Percentiles rank a stretch among this genome's conserved stretches.
These are phyloP conservation scores for Apiospora sp. DNA, from an alignment of 2,329 filamentous ascomycete species.

Conservation along the genomic window DNA sequence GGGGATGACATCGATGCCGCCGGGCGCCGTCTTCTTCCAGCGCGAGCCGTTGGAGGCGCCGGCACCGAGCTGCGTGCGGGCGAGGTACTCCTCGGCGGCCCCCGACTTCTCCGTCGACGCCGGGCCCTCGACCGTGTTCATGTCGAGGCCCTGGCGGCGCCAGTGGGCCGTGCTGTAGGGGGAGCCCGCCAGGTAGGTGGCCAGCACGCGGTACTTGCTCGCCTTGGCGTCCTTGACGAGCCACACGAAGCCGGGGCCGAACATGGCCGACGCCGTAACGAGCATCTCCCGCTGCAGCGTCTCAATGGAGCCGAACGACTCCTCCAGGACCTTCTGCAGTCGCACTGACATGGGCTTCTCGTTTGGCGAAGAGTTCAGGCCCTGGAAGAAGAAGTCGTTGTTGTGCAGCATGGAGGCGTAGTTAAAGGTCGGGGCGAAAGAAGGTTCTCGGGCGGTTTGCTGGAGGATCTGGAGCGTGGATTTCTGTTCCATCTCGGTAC, in stretches of 20 bases:
- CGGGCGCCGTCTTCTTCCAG: constrained; percentile 59
- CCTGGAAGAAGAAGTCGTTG: constrained; percentile 82
- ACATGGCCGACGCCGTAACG: constrained; percentile 86
- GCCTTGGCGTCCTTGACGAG: constrained; percentile 70
- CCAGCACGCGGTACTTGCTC: constrained; percentile 70
- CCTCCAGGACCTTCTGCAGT: constrained; percentile 67
- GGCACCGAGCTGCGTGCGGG: constrained; percentile 43
- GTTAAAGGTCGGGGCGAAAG: constrained; percentile 86
- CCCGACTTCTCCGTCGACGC: constrained; percentile 38
- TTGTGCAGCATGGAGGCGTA: constrained; percentile 96
- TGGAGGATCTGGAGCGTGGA: constrained; percentile 74
- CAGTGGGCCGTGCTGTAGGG: constrained; percentile 88
- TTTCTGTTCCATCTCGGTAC: constrained; percentile 68
- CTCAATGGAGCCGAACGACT: constrained; percentile 82
- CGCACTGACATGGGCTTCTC: constrained; percentile 26
- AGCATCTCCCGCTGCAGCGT: constrained; percentile 83
- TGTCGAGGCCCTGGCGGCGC: constrained; percentile 73
- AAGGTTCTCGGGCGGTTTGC: constrained; percentile 79
- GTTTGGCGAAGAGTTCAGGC: constrained; percentile 46
- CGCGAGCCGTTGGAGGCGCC: constrained; percentile 36
- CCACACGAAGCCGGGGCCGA: constrained; percentile 97
- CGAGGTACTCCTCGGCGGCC: constrained; percentile 48
- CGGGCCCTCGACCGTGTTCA: constrained; percentile 66
- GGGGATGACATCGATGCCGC: constrained; percentile 74
- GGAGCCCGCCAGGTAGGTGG: constrained; percentile 90